A percentile compares a stretch with the other conserved stretches of the same genome.
These are phyloP conservation scores for Catenaria anguillulae DNA, from an alignment of 371 early-diverging fungal genomes.

Conservation along the genomic window DNA sequence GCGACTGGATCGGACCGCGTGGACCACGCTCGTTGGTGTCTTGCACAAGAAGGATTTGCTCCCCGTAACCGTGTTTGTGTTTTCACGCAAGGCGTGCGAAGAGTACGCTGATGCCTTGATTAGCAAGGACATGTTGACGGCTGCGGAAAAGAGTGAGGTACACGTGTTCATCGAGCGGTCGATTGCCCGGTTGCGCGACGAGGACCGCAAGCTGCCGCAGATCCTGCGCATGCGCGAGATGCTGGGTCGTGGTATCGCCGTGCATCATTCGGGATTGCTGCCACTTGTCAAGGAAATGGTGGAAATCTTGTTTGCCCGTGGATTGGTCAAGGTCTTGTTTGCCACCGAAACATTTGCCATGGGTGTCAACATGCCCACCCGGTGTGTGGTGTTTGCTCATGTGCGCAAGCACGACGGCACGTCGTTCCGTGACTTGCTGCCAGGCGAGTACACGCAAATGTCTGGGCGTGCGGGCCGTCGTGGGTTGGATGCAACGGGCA, in stretches of 20 bases:
- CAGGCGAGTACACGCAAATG: conserved; percentile 99
- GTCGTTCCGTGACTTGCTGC: conserved; percentile 64
- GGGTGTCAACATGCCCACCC: conserved; percentile 99
- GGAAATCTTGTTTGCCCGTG: conserved; percentile 89
- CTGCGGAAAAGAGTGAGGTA: conserved; percentile 67
- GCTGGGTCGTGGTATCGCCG: conserved; percentile 85
- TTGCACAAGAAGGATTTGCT: conserved; percentile 59
- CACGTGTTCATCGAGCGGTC: conserved; percentile 72
- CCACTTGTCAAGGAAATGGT: conserved; percentile 98
- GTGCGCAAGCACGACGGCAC: conserved; percentile 87
- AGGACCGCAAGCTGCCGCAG: conserved; percentile 83
- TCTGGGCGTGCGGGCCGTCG: conserved; percentile 97
- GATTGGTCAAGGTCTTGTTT: conserved; percentile 82
- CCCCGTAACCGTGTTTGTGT: conserved; percentile 95
- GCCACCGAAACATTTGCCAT: conserved; percentile 95
- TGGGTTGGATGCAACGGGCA: conserved; percentile 87
- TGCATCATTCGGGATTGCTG: conserved; percentile 94
- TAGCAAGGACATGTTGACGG: conserved; percentile 44
- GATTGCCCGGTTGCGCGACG: conserved; percentile 56
- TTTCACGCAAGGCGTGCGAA: conserved; percentile 94
- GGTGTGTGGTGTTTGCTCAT: conserved; percentile 85
- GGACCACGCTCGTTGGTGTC: conserved; percentile 57
- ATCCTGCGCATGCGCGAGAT: conserved; percentile 67
- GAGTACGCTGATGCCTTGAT: conserved; percentile 46
- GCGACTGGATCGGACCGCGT: conserved; percentile 56